These are phyloP conservation scores for Paramarasmius palmivorus DNA, from an alignment of 1,284 basidiomycete genomes.

Conservation along the genomic window DNA sequence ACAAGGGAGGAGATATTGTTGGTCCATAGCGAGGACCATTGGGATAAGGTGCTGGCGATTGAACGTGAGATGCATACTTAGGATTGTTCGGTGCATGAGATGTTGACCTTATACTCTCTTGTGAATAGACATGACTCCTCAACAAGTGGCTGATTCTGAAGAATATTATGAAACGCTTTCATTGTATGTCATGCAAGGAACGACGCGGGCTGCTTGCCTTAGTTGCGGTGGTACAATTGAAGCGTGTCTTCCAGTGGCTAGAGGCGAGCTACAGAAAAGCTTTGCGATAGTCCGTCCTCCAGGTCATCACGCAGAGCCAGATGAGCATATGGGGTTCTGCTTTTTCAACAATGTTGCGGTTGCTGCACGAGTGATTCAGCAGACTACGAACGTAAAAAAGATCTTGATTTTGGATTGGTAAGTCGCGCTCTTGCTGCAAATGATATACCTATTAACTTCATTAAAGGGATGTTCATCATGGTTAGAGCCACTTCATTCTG, in stretches of 20 bases:
- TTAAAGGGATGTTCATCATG: conserved; percentile 95
- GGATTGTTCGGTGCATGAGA: neutral
- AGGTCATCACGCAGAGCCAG: conserved; percentile 97
- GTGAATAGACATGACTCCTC: conserved; percentile 63
- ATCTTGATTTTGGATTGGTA: conserved; percentile 96
- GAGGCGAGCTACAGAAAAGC: conserved; percentile 79
- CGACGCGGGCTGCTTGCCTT: conserved; percentile 82
- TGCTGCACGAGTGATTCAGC: conserved; percentile 80
- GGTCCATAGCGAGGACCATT: conserved; percentile 88
- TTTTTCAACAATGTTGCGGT: conserved; percentile 99
- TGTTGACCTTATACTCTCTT: conserved; percentile 16
- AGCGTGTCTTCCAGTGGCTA: conserved; percentile 85
- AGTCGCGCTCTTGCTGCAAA: conserved; percentile 26
- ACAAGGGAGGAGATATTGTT: conserved; percentile 79
- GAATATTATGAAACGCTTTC: conserved; percentile 88
- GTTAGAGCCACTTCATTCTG: conserved; percentile 37
- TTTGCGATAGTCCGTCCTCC: conserved; percentile 97
- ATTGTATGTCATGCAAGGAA: conserved; percentile 88
- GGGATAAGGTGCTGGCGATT: conserved; percentile 85
- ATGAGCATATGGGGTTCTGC: conserved; percentile 98
- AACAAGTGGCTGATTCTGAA: conserved; percentile 73
- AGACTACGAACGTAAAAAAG: conserved; percentile 68
- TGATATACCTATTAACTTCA: conserved; percentile 13
- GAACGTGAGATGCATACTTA: conserved; percentile 53
- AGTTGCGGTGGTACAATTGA: conserved; percentile 96